Evolutionary conservation across 495 filamentous ascomycete genomes (phyloP).

Genomic region (Penicillium coffeae): DNA sequence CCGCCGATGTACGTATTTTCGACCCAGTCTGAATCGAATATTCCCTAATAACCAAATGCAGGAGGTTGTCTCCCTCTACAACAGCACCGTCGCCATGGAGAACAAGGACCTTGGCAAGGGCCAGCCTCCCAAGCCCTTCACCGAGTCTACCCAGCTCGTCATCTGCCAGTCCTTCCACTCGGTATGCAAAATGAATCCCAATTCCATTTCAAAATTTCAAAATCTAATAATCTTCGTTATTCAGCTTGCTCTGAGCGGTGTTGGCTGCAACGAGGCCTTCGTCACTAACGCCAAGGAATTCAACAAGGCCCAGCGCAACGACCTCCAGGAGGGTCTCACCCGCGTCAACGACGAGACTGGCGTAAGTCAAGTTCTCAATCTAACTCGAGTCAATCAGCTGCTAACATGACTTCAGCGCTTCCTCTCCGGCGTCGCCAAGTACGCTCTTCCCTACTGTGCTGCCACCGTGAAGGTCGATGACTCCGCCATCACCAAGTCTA

Average conservation of each 20-base stretch:
- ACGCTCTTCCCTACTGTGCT: conserved; percentile 3
- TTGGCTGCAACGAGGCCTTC: conserved; percentile 7
- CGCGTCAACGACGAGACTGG: conserved; percentile 10
- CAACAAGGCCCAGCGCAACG: conserved; percentile 7
- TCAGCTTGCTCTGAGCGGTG: too few species aligned
- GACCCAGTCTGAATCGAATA: too few species aligned
- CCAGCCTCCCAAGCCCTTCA: conserved; percentile 5
- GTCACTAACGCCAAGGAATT: conserved; percentile 3
- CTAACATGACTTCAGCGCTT: conserved; percentile 2
- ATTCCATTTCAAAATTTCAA: too few species aligned
- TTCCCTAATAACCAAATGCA: too few species aligned
- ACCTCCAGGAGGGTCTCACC: conserved; percentile 2
- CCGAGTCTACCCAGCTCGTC: conserved; percentile 6
- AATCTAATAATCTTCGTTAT: conserved; percentile 8
- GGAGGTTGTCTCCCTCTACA: conserved; percentile 9
- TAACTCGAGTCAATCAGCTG: too few species aligned
- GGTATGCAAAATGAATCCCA: too few species aligned
- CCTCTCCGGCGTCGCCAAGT: conserved; percentile 4
- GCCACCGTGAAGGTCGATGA: conserved; percentile 6
- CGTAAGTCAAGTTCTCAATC: too few species aligned
- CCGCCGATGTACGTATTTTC: too few species aligned
- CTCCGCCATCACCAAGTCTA: conserved; percentile 5
- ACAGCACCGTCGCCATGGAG: conserved; percentile 1
- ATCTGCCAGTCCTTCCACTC: conserved; percentile 14
- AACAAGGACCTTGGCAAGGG: conserved; percentile 2